These are phyloP conservation scores for Amyloporia xantha DNA, from an alignment of 768 basidiomycete genomes.

Conservation along the genomic window DNA sequence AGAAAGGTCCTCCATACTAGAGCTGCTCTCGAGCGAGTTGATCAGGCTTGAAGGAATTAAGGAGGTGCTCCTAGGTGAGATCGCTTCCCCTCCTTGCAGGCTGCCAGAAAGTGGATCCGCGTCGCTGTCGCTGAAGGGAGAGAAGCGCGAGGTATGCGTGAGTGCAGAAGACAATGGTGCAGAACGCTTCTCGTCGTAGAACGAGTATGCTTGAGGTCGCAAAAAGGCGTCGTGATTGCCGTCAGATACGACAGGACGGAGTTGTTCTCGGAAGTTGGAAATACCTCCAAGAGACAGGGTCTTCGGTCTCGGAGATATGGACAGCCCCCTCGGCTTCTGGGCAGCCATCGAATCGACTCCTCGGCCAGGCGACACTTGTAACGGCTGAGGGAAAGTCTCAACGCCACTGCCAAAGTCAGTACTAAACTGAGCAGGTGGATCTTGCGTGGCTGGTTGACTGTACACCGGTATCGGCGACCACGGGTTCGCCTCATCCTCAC, in stretches of 20 bases:
- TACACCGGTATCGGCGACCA: conserved; percentile 12
- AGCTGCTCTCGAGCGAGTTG: conserved; percentile 39
- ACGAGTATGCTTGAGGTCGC: conserved; percentile 30
- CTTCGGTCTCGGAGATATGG: conserved; percentile 19
- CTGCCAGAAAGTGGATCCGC: conserved; percentile 9
- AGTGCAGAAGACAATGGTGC: conserved; percentile 24
- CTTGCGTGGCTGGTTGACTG: conserved; percentile 7
- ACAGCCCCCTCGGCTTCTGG: conserved; percentile 11
- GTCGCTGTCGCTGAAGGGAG: conserved; percentile 47
- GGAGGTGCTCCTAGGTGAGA: conserved; percentile 39
- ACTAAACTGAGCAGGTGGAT: conserved; percentile 12
- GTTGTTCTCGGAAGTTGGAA: conserved; percentile 19
- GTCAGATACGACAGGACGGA: conserved; percentile 1
- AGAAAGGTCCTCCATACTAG: conserved; percentile 26
- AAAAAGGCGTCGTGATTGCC: conserved; percentile 12
- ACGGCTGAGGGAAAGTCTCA: not conserved
- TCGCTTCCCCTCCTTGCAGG: conserved; percentile 21
- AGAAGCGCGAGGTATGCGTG: conserved; percentile 34
- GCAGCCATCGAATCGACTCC: not conserved
- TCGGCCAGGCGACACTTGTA: conserved; percentile 9
- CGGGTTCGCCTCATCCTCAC: conserved; percentile 14
- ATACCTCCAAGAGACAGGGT: conserved; percentile 19
- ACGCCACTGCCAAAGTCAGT: conserved; percentile 1
- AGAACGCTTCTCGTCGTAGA: conserved; percentile 35
- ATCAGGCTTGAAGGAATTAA: conserved; percentile 53